These are phyloP conservation scores for Streptanthus diversifolius DNA, from an alignment of 345 rosid genomes.

Conservation along the genomic window DNA sequence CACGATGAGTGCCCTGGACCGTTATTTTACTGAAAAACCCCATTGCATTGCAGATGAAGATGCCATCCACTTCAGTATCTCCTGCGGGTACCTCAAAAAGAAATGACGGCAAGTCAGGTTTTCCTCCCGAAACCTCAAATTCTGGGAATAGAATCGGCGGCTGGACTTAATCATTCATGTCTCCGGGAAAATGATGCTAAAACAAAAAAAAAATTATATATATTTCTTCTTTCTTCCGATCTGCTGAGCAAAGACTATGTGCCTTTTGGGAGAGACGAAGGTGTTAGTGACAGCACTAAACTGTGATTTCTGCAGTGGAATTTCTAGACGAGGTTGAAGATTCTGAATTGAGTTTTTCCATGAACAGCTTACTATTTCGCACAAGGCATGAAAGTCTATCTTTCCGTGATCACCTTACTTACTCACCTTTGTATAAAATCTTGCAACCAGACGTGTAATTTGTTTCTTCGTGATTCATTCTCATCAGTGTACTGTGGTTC, in stretches of 20 bases:
- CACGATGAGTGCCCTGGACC: not conserved
- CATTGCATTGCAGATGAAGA: slow-evolving; percentile 43
- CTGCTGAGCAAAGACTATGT: slow-evolving; percentile 19
- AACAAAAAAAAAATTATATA: not conserved
- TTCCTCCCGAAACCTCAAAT: slow-evolving; percentile 53
- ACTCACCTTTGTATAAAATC: slow-evolving; percentile 15
- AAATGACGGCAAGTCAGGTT: slow-evolving; percentile 44
- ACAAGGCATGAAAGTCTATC: slow-evolving; percentile 12
- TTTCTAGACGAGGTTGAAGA: slow-evolving; percentile 1
- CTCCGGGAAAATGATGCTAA: slow-evolving; percentile 45
- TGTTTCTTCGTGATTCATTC: slow-evolving; percentile 14
- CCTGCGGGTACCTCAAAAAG: slow-evolving; percentile 61
- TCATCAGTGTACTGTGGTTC: not conserved
- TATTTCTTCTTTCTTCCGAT: not conserved
- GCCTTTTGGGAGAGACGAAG: not conserved
- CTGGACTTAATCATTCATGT: slow-evolving; percentile 76
- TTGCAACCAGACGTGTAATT: slow-evolving; percentile 23
- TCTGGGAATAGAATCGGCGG: slow-evolving; percentile 57
- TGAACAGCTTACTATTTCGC: not conserved
- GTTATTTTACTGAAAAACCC: not conserved
- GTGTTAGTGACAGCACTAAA: not conserved
- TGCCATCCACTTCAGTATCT: slow-evolving; percentile 58
- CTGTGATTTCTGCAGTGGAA: slow-evolving; percentile 11
- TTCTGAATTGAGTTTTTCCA: not conserved
- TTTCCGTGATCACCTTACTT: not conserved